phyloP scores from a whole-genome alignment of 805 yeast genomes.

The Candida succiphila region DNA sequence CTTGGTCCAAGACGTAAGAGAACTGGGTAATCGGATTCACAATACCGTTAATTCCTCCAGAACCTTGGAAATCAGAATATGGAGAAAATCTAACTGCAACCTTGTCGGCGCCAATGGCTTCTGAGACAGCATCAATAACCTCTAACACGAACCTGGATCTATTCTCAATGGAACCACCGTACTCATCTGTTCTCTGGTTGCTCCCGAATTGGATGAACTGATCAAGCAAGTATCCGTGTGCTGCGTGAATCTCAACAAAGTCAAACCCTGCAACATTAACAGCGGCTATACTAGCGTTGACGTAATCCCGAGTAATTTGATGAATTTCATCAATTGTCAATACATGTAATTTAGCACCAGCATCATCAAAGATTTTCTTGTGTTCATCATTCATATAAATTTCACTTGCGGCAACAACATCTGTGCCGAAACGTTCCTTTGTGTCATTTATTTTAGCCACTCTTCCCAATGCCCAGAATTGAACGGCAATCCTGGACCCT shows the following conservation, averaged over 20 bases:
- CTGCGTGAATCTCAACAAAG: conserved; percentile 29
- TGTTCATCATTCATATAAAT: too few relatives aligned
- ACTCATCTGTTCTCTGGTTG: conserved; percentile 36
- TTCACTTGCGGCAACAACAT: too few relatives aligned
- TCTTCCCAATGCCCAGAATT: too few relatives aligned
- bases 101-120: conserved; percentile 25
- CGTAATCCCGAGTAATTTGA: too few relatives aligned
- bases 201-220: conserved; percentile 24
- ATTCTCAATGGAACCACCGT: too few relatives aligned
- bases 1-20: conserved; percentile 20
- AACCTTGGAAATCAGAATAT: conserved; percentile 21
- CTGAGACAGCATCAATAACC: conserved; percentile 26
- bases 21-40: conserved; percentile 14
- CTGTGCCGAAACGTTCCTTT: too few relatives aligned
- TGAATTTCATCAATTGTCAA: too few relatives aligned
- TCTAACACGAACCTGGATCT: conserved; percentile 24
- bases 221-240: conserved; percentile 30
- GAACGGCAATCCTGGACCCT: conserved; percentile 34
- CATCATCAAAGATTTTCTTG: too few relatives aligned
- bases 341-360: too few relatives aligned
- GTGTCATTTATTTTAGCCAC: too few relatives aligned
- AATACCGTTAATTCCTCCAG: conserved; percentile 8
- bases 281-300: not conserved
- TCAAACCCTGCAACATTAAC: conserved; percentile 15
- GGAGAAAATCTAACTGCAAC: conserved; percentile 27